Conservation (phyloP, 768 basidiomycete genomes). For the Psilocybe tampanensis region DNA sequence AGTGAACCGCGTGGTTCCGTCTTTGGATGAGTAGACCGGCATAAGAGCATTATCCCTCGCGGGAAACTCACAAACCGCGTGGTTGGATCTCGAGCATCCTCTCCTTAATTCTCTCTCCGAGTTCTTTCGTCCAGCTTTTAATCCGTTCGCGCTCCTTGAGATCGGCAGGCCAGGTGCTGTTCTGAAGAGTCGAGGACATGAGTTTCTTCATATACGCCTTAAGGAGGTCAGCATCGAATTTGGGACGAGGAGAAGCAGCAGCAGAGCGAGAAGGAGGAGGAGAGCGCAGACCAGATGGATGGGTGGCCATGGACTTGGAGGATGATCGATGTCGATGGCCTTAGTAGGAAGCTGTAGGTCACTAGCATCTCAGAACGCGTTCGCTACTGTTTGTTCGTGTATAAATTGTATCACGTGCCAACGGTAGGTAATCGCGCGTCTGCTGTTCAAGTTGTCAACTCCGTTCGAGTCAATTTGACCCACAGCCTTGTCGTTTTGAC, state of each 20-base stretch:
- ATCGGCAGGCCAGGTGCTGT: constrained; percentile 61
- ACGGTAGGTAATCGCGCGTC: constrained; percentile 8
- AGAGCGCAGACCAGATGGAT: constrained; percentile 55
- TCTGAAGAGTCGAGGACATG: constrained; percentile 67
- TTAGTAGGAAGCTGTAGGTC: no score
- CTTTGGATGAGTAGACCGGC: constrained; percentile 11
- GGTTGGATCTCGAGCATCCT: constrained; percentile 85
- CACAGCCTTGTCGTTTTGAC: constrained; percentile 5
- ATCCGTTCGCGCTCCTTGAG: constrained; percentile 69
- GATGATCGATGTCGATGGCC: not conserved
- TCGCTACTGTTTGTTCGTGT: constrained; percentile 18
- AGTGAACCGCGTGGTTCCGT: not conserved
- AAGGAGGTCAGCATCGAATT: constrained; percentile 75
- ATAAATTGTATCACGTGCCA: constrained; percentile 22
- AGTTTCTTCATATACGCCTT: constrained; percentile 84
- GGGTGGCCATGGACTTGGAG: constrained; percentile 15
- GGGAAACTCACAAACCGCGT: constrained; percentile 70
- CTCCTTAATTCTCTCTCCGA: constrained; percentile 83
- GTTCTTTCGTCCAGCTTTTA: constrained; percentile 80
- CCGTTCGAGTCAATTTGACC: constrained; percentile 11
- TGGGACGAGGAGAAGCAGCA: constrained; percentile 55
- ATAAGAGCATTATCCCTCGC: not conserved
- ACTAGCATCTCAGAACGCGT: constrained; percentile 10
- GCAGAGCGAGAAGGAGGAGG: constrained; percentile 63
- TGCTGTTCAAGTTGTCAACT: not conserved